phyloP scores from a whole-genome alignment of 768 basidiomycete genomes.

The Boletales sp. region DNA sequence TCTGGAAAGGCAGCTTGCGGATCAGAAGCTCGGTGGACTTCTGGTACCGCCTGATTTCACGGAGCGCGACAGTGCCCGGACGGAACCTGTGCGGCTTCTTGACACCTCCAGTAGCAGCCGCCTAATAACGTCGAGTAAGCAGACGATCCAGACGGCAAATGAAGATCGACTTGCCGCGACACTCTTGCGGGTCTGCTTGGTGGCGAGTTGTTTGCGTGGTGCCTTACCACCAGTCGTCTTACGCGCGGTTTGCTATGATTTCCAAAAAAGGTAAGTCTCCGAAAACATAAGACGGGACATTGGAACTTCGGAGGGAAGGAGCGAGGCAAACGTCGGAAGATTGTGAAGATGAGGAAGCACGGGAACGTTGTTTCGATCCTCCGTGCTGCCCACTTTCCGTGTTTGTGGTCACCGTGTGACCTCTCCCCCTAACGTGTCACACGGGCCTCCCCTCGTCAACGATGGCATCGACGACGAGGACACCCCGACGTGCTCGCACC shows the following conservation, averaged over 20 bases:
- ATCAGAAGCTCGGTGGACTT: conserved; percentile 92
- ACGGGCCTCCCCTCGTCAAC: conserved; percentile 1
- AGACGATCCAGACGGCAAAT: conserved; percentile 21
- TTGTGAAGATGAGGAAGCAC: conserved; percentile 8
- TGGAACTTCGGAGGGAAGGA: conserved; percentile 21
- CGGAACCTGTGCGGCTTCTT: conserved; percentile 95
- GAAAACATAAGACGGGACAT: conserved; percentile 23
- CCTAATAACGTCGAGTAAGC: conserved; percentile 28
- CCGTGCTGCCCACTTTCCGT: conserved; percentile 19
- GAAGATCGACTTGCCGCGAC: conserved; percentile 14
- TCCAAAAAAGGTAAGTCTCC: conserved; percentile 35
- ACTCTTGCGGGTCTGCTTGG: conserved; percentile 27
- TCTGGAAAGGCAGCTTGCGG: conserved; percentile 91
- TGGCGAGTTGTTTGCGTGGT: conserved; percentile 63
- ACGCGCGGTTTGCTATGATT: conserved; percentile 74
- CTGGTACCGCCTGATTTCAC: conserved; percentile 90
- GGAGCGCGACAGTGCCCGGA: conserved; percentile 88
- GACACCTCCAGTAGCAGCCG: conserved; percentile 75
- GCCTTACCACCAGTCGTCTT: conserved; percentile 87
- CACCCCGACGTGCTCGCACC: background rate
- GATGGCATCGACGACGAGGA: conserved; percentile 4
- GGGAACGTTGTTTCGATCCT: conserved; percentile 24
- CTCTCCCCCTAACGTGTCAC: conserved; percentile 3
- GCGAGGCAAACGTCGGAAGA: conserved; percentile 10
- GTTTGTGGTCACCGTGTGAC: conserved; percentile 11